Evolutionary conservation across 345 rosid species (phyloP), one percentile per base, ranked within the genome.

Genomic region (Moricandia moricandioides): DNA sequence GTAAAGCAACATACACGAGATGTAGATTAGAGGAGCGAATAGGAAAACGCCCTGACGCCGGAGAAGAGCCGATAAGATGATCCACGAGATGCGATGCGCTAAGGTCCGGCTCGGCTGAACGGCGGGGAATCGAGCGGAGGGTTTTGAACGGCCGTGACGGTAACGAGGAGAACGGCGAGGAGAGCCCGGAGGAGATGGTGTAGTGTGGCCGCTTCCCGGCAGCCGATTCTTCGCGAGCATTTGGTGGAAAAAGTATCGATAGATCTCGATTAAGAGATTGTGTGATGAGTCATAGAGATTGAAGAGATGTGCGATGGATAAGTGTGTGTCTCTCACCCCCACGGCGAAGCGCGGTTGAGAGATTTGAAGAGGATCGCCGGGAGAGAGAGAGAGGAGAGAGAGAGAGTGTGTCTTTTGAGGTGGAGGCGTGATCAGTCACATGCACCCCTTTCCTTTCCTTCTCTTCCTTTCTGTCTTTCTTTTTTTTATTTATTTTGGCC

Each of bases 151-250:
- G 58, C 86, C 79, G 79, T 79, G 93, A 13, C 96, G 96, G 83
- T 82, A 87, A 13, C 96, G 85, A 9, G 98, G 99, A 13, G 98
- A 91, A 5, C 98, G 92, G 43, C 88, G 87, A 45, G 98, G 98
- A 33, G 98, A 90, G 18, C 83, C 85, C n/a, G 96, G 99, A 4
- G 99, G 98, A 8, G 99, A 96, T 0, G 99, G 99, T n/a, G 97
- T 87, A 13, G 82, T 77, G 87, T 89, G 96, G 84, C 97, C 98
- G 89, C 96, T 92, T 82, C 90, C 85, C 27, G 97, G 94, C 73
- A 88, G 72, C 77, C 98, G 82, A 65, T 62, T 89, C 78, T 88
- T 83, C 8, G 97, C 87, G 73, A 86, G 98, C 99, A 96, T 91
- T 87, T 86, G 86, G 39, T 14, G 51, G 16, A 8, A 39, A 3